phyloP scores from a whole-genome alignment of 352 stramenopile genomes.

The Globisporangium spiculum region DNA sequence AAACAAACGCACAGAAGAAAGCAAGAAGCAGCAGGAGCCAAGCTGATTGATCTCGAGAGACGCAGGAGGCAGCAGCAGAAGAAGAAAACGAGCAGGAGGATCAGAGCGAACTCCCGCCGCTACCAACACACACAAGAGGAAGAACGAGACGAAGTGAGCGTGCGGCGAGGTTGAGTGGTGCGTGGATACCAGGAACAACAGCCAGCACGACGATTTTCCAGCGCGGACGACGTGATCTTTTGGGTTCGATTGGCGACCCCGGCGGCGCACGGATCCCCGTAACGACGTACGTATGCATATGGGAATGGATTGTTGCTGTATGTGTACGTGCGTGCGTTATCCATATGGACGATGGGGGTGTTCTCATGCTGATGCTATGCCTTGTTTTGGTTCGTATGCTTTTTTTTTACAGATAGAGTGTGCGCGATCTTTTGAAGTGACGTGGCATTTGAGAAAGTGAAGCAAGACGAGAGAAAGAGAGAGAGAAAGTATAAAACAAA shows the following conservation, averaged over 20 bases:
- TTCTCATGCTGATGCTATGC: neutral
- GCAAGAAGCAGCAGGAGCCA: neutral
- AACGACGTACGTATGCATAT: neutral
- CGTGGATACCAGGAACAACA: neutral
- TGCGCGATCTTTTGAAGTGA: constrained; percentile 10
- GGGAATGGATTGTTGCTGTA: neutral
- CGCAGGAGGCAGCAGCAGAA: neutral
- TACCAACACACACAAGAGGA: neutral
- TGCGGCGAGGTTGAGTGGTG: neutral
- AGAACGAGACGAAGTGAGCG: neutral
- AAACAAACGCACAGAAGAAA: neutral
- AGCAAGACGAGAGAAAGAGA: neutral
- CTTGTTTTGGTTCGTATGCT: neutral
- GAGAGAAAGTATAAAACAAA: neutral
- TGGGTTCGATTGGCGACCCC: constrained; percentile 8
- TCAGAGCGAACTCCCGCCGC: neutral
- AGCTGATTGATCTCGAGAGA: too few species aligned
- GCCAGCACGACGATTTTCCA: constrained; percentile 8
- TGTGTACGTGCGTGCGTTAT: neutral
- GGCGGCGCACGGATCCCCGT: neutral
- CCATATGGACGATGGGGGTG: neutral
- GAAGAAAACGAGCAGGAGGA: neutral
- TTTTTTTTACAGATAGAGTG: neutral
- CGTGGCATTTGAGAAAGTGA: constrained; percentile 1
- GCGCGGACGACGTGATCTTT: constrained; percentile 8